Base-by-base conservation (phyloP, 768 basidiomycete genomes). In the Boletus pseudopeckii region DNA sequence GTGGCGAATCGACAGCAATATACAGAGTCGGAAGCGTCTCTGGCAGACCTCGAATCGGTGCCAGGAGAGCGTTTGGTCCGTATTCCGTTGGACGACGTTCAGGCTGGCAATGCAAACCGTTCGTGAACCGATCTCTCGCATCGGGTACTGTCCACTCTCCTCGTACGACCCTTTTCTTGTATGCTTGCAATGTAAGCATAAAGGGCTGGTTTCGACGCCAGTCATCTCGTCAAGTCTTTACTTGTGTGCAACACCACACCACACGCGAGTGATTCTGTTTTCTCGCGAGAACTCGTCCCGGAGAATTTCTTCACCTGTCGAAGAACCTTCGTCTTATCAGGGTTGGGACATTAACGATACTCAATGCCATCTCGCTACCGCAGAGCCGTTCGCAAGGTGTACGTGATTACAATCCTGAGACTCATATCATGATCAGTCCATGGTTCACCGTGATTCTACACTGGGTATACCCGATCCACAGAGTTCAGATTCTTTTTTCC, bases 1-100 rank as follows among this genome's bases (percentile, higher is more conserved):
- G 86, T 86, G 49, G 74, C 80, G 39, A 75, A 78, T 41, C 74
- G 77, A 42, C 76, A 77, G 39, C 62, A 69, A 34, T 58, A 70
- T 13, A 59, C 57, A 18, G 57, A 62, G 13, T 57, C 52, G 3
- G 63, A 64, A n/a, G 67, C 74, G 3, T 64, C 58, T 37, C 50
- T 56, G 9, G 33, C 36, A 5, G 40, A 14, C 32, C 34, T 56
- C 10, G 57, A 53, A 50, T 53, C 63, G 2, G 66, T 53, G 1
- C 70, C 72, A 8, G 85, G 86, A 40, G 81, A 86, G 61, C 78
- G 83, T 48, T 74, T 90, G 30, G 86, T 90, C 26, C 85, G 87
- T n/a, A 77, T 90, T 10, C 85, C 86, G 0, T 75, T 88, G 34
- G 86, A 89, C 50, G 85, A 86, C 40, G 63, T 89, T 40, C 79